These are phyloP conservation scores for Boletus pseudo-olivaceus DNA, from an alignment of 768 basidiomycete species.

Conservation along the genomic window DNA sequence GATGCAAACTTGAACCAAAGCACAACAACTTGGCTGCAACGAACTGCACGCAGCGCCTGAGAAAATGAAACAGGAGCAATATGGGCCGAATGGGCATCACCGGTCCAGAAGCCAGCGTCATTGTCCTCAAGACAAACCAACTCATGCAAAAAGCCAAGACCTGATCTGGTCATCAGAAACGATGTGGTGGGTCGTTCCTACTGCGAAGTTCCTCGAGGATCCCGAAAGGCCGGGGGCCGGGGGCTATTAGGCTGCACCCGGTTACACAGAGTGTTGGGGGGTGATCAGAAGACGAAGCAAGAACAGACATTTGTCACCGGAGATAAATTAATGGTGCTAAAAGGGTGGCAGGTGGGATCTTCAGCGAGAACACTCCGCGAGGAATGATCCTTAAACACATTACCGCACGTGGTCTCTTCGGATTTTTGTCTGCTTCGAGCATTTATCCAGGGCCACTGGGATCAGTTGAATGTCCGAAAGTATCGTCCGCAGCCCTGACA, in stretches of 20 bases:
- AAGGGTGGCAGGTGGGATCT: not conserved
- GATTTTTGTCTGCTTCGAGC: not conserved
- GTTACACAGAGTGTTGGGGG: not conserved
- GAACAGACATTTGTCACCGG: not conserved
- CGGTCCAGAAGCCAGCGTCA: not conserved
- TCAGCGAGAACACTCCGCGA: conserved; percentile 13
- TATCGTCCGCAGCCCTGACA: conserved; percentile 3
- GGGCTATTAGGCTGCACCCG: conserved; percentile 1
- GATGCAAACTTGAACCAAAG: conserved; percentile 1
- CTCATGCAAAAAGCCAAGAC: conserved; percentile 12
- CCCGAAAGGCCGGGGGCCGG: not conserved
- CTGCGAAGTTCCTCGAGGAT: conserved; percentile 3
- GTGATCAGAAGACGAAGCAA: conserved; percentile 1
- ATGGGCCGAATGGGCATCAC: conserved; percentile 8
- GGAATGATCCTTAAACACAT: not conserved
- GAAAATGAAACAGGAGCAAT: conserved; percentile 17
- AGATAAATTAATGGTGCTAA: not conserved
- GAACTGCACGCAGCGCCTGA: conserved; percentile 9
- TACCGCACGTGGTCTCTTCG: not conserved
- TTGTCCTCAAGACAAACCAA: conserved; percentile 3
- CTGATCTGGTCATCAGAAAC: conserved; percentile 3
- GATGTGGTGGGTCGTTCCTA: conserved; percentile 8
- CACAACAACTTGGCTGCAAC: not conserved
- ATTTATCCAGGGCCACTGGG: not conserved
- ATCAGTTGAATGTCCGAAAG: conserved; percentile 2